Evolutionary conservation across 345 rosid species (phyloP), one percentile per base, ranked within the genome.

Genomic region (Pistacia integerrima): DNA sequence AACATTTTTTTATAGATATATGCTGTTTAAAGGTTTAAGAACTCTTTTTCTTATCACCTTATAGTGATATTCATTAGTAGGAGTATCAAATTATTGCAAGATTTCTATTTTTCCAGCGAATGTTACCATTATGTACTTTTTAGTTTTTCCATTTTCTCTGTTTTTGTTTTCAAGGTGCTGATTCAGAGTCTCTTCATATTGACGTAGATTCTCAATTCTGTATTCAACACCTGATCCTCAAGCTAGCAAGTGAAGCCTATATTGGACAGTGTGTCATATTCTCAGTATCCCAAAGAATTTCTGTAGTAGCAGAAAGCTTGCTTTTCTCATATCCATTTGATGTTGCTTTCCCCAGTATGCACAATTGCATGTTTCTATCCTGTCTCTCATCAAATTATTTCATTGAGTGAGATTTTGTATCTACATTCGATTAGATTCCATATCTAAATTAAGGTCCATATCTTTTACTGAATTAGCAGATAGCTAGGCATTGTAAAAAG

Each of bases 301-400:
- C 87, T 60, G 65, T 69, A 8, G 64, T 87, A 28, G 97, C 97
- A 11, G 97, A 93, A 81, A 89, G 80, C 54, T 44, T 91, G 80
- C 88, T 96, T 30, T 85, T 87, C 81, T 69, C 82, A 71, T 94
- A 96, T 82, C 98, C 99, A 74, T 96, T 92, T 84, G 94, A 92
- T 72, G 92, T 83, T 68, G 83, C 84, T 67, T 93, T 93, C 75
- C 76, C 90, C 65, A 78, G 77, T 74, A 82, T 91, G 86, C 93
- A 96, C 49, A 84, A 83, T 61, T 86, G 85, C 75, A 82, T 90
- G 89, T 92, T 87, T 82, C 79, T 86, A 69, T 38, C 22, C 22
- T 13, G 28, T 38, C 70, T 28, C 14, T 54, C 9, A 46, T n/a
- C 55, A 12, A 48, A 18, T 18, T 18, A 30, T 36, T 67, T 18